These are phyloP conservation scores for Candida suzukii DNA, from an alignment of 805 yeast species.

Conservation along the genomic window DNA sequence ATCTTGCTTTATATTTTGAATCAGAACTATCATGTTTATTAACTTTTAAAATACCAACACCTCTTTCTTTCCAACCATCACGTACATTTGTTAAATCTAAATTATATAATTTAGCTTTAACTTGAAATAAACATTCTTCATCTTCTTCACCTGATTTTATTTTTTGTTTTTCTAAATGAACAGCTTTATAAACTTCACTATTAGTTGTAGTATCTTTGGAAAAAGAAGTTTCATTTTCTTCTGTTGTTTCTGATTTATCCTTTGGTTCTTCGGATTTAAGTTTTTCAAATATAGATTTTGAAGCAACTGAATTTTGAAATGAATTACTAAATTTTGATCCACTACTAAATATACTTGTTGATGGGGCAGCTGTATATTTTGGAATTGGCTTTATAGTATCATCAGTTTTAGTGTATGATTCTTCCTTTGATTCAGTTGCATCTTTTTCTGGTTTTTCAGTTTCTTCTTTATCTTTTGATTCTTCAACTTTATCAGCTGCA, in stretches of 20 bases:
- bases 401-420: background rate
- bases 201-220: slow-evolving; percentile 10
- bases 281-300: slow-evolving; percentile 45
- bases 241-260: slow-evolving; percentile 8
- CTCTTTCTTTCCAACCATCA: slow-evolving; percentile 94
- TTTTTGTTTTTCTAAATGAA: slow-evolving; percentile 53
- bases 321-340: slow-evolving; percentile 46
- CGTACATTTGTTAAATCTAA: slow-evolving; percentile 57
- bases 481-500: background rate
- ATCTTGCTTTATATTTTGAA: slow-evolving; percentile 41
- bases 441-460: background rate
- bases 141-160: slow-evolving; percentile 86
- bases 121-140: slow-evolving; percentile 60
- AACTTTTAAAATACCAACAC: slow-evolving; percentile 81
- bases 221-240: slow-evolving; percentile 19
- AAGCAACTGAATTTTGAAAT: slow-evolving; percentile 41
- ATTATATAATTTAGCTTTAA: slow-evolving; percentile 74
- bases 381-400: slow-evolving; percentile 7
- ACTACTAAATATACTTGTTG: slow-evolving; percentile 37
- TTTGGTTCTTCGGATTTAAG: slow-evolving; percentile 4
- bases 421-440: background rate
- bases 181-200: slow-evolving; percentile 37
- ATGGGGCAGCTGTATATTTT: no score
- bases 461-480: background rate
- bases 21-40: slow-evolving; percentile 33